Base-by-base conservation (phyloP, 805 yeast species). In the Naumovozyma castellii region DNA sequence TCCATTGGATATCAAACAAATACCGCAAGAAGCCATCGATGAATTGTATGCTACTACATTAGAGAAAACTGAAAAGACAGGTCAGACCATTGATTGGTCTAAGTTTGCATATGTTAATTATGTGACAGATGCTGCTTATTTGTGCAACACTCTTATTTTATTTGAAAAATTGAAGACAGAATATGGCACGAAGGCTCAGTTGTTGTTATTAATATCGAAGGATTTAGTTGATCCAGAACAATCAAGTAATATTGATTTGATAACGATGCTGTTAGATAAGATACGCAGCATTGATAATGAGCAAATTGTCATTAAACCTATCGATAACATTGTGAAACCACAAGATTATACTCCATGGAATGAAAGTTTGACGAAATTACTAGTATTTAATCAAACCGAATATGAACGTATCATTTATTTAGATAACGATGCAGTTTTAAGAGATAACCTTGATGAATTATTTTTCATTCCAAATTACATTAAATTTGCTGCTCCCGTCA, bases 61-160 rank as follows among this genome's bases (percentile, higher is more conserved):
- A 25, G 37, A 43, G 4, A 37, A 36, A 12, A 43, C 34, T 5
- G 35, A 42, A 4, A 41, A 48, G 10, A 44, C 45, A 1, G 20
- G 43, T 6, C 43, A 52, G 2, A 34, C 39, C 0, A 57, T 69
- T 2, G 59, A 67, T 28, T 71, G 76, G 76, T 32, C 55, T 1
- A 60, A 63, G 40, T 62, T 56, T 32, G 84, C 82, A 0, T 79
- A 79, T 51, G 74, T 77, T 4, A 74, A 74, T 38, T 78, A 78
- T 54, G 82, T 80, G 3, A 75, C 84, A 0, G 64, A 69, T 40
- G 47, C 62, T 8, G 61, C 65, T 17, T 75, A 78, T 46, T 54
- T 78, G 39, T 71, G 78, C 44, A 66, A 73, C 35, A 72, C 78
- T 3, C 47, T 78, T 32, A 61, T 76, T 49, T 71, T 75, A 44